Conservation (phyloP, 108 stramenopile species). For the Nitzschia sp. region DNA sequence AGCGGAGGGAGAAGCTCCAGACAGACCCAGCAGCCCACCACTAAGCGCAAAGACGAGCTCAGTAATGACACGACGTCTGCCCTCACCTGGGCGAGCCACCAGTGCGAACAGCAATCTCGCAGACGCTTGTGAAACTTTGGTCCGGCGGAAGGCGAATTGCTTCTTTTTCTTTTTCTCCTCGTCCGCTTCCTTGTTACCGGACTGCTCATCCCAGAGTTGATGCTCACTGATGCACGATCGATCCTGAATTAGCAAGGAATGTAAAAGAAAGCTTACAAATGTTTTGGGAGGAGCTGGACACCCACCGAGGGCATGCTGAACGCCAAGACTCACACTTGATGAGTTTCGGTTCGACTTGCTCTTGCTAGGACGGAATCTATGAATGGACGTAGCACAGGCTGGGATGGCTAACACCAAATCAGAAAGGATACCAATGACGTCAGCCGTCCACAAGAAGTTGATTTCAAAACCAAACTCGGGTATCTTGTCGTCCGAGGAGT, state of each 20-base stretch:
- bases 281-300: constrained; percentile 74
- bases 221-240: constrained; percentile 35
- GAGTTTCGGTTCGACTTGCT: constrained; percentile 11
- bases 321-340: neutral
- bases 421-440: constrained; percentile 77
- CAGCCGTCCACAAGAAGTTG: constrained; percentile 65
- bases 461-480: constrained; percentile 31
- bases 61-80: constrained; percentile 82
- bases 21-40: constrained; percentile 45
- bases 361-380: constrained; percentile 60
- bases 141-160: constrained; percentile 30
- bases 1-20: neutral
- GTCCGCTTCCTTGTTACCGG: neutral
- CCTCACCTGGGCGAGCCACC: constrained; percentile 90
- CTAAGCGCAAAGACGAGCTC: constrained; percentile 85
- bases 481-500: neutral
- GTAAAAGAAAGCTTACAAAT: constrained; percentile 84
- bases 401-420: constrained; percentile 92
- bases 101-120: constrained; percentile 82
- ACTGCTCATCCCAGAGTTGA: neutral
- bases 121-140: constrained; percentile 61
- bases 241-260: constrained; percentile 77
- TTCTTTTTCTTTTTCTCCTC: constrained; percentile 22
- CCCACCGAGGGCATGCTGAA: constrained; percentile 74
- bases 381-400: constrained; percentile 83